phyloP scores from a whole-genome alignment of 1,139 yeast species.

The Maudiozyma humilis region DNA sequence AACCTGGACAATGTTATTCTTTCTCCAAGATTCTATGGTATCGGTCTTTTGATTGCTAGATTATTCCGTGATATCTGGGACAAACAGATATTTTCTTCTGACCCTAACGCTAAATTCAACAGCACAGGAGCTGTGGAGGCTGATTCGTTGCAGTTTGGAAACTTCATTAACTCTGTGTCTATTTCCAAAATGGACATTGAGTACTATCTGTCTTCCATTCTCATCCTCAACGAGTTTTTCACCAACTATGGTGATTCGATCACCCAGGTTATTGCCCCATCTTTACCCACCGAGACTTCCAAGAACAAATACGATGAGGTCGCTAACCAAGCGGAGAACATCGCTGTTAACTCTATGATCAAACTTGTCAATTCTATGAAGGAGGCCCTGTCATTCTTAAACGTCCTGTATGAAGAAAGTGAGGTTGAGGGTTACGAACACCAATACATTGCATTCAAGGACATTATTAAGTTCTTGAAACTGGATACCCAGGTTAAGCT shows the following conservation, averaged over 20 bases:
- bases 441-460: constrained; percentile 42
- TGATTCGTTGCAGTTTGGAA: constrained; percentile 13
- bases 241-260: constrained; percentile 51
- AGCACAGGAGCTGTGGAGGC: constrained; percentile 8
- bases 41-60: constrained; percentile 73
- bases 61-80: constrained; percentile 75
- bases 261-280: constrained; percentile 49
- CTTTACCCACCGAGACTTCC: constrained; percentile 26
- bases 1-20: constrained; percentile 66
- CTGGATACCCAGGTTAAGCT: constrained; percentile 60
- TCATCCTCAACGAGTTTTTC: constrained; percentile 49
- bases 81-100: constrained; percentile 51
- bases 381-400: constrained; percentile 82
- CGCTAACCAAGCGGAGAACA: constrained; percentile 84
- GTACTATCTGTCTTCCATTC: constrained; percentile 53
- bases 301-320: constrained; percentile 34
- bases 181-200: constrained; percentile 52
- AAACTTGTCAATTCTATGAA: constrained; percentile 71
- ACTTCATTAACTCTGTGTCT: constrained; percentile 23
- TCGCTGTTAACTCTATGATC: constrained; percentile 73
- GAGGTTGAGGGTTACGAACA: constrained; percentile 36
- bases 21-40: constrained; percentile 88
- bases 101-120: constrained; percentile 37
- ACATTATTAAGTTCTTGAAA: constrained; percentile 62
- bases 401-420: constrained; percentile 74